Base-by-base conservation (phyloP, 192 early-diverging fungal species). In the Allomyces javanicus region DNA sequence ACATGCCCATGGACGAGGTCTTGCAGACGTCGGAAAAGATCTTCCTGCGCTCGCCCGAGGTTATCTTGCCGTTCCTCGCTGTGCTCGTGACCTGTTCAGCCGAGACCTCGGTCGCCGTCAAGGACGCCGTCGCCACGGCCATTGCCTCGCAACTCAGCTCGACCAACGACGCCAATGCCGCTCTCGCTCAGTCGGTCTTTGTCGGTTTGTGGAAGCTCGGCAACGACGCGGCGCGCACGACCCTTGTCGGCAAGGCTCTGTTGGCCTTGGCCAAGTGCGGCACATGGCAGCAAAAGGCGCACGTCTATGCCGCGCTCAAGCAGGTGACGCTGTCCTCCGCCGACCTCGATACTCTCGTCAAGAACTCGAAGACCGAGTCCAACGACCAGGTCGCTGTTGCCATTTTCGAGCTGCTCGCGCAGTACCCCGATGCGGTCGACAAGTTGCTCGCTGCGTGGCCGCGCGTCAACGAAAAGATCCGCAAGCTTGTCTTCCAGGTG, bases 21-120 rank as follows among this genome's bases (percentile, higher is more conserved):
- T 43, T 67, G 25, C 61, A 58, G 19, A 22, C 24, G 17, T 62
- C 61, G 61, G 66, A 67, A 40, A 67, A 67, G 66, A 12, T 26
- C 11, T 19, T 67, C 25, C 66, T 67, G 61, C 66, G 66, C 26
- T 14, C 58, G 1, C 44, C 66, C 33, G 66, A 67, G 11, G 33
- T 40, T 10, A 50, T 40, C 17, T 12, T 67, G 12, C 25, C 66
- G 21, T 43, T 23, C 14, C 61, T 67, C 4, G 66, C 62, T n/a
- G 66, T 61, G 26, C 22, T 67, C 25, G 19, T 67, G 19, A 58
- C 66, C 10, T 40, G 33, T 40, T 40, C 33, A 40, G 33, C 33
- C 33, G 33, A 40, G 7, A 7, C 33, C 33, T 3, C 40, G 23
- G 21, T 50, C 23, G n/a, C 61, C 61, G 11, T 25, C 62, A 24